These are phyloP conservation scores for Globisporangium parvum DNA, from an alignment of 352 stramenopile species.

Conservation along the genomic window DNA sequence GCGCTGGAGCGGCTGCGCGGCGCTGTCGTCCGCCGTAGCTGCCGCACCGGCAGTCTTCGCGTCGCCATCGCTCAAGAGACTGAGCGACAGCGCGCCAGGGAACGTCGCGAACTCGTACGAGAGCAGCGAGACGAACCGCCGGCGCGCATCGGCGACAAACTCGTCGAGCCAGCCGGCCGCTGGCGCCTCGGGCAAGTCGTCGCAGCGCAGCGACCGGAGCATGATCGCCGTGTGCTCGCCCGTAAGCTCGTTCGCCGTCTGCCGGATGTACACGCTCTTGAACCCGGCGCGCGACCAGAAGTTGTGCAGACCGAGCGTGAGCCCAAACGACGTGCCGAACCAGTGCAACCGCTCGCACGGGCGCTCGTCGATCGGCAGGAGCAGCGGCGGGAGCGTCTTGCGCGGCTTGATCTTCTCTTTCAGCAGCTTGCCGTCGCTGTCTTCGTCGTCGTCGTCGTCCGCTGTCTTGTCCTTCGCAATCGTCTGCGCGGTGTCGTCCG, in stretches of 20 bases:
- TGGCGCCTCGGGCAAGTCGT: constrained; percentile 74
- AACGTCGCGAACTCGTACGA: constrained; percentile 92
- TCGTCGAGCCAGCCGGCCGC: constrained; percentile 89
- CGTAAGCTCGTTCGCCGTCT: constrained; percentile 99
- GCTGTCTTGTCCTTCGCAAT: constrained; percentile 27
- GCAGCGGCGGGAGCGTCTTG: constrained; percentile 95
- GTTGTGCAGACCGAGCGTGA: constrained; percentile 95
- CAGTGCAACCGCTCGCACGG: constrained; percentile 95
- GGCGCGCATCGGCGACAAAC: constrained; percentile 93
- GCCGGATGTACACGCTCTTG: constrained; percentile 95
- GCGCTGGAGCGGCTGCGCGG: constrained; percentile 32
- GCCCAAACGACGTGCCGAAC: constrained; percentile 97
- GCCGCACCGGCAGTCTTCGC: constrained; percentile 2
- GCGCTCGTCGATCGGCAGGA: constrained; percentile 94
- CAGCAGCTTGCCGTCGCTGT: constrained; percentile 31
- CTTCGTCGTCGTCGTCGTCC: constrained; percentile 26
- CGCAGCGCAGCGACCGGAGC: constrained; percentile 63
- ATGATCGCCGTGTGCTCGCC: constrained; percentile 97
- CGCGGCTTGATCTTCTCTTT: constrained; percentile 92
- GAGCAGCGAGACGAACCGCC: constrained; percentile 93
- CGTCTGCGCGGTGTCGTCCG: constrained; percentile 13
- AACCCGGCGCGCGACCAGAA: constrained; percentile 96
- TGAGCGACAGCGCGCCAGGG: constrained; percentile 87
- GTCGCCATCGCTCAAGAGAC: constrained; percentile 72
- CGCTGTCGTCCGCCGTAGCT: constrained; percentile 16